phyloP scores from a whole-genome alignment of 1,284 basidiomycete genomes.

The Tranzscheliella williamsii region DNA sequence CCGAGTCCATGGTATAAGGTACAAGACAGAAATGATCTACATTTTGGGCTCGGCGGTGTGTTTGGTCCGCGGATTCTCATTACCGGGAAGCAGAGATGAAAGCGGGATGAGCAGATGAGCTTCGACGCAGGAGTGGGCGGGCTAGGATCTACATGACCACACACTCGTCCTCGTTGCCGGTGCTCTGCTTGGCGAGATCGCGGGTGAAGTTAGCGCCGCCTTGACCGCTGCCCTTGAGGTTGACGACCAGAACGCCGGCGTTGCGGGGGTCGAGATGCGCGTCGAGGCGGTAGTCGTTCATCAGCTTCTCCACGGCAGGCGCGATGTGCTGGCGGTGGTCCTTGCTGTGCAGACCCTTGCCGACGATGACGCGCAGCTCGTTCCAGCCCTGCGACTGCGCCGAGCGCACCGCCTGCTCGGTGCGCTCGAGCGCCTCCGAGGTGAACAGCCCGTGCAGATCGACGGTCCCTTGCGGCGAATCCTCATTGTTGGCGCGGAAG shows the following conservation, averaged over 20 bases:
- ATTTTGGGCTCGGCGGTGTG: too few relatives aligned
- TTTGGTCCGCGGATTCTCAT: too few relatives aligned
- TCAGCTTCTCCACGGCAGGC: constrained; percentile 86
- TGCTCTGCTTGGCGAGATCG: constrained; percentile 50
- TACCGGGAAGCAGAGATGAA: too few relatives aligned
- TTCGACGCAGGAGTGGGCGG: too few relatives aligned
- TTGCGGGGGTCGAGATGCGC: constrained; percentile 82
- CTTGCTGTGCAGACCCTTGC: constrained; percentile 79
- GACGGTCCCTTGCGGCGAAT: constrained; percentile 45
- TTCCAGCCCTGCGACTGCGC: constrained; percentile 71
- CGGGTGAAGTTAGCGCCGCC: constrained; percentile 49
- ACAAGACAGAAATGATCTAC: too few relatives aligned
- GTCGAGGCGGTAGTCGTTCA: constrained; percentile 76
- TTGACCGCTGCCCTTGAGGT: constrained; percentile 67
- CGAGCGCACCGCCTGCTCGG: constrained; percentile 68
- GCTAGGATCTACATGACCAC: constrained; percentile 22
- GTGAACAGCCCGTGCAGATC: constrained; percentile 89
- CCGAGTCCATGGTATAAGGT: too few relatives aligned
- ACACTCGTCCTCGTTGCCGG: constrained; percentile 51
- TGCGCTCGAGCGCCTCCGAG: constrained; percentile 69
- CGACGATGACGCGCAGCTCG: constrained; percentile 84
- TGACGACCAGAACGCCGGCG: constrained; percentile 81
- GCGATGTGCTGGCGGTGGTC: constrained; percentile 83
- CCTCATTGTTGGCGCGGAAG: constrained; percentile 65
- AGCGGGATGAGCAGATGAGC: too few relatives aligned